phyloP scores from a whole-genome alignment of 225 moss, liverwort and hornwort genomes.

The Marchantia polymorpha region DNA sequence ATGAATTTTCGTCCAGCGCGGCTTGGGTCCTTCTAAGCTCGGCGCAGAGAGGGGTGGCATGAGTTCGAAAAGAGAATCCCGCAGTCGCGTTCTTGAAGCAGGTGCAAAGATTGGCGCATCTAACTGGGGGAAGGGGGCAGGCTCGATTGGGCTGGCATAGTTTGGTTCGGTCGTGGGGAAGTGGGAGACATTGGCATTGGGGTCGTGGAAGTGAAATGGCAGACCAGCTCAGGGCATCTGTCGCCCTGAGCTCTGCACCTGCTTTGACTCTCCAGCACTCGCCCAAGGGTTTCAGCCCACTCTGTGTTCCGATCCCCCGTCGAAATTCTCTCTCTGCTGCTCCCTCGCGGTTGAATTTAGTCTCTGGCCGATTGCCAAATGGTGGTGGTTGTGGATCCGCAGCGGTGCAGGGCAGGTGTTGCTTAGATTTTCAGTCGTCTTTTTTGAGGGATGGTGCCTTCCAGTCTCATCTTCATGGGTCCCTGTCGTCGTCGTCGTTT shows the following conservation, averaged over 20 bases:
- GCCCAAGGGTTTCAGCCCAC: not conserved
- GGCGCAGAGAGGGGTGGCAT: not conserved
- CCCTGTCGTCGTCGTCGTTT: not conserved
- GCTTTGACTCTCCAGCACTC: not conserved
- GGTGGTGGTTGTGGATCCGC: not conserved
- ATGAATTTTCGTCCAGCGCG: not conserved
- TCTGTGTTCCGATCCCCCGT: not conserved
- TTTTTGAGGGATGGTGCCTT: constrained; percentile 15
- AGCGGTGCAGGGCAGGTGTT: not conserved
- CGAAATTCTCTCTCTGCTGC: not conserved
- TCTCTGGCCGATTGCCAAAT: not conserved
- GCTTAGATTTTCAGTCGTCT: constrained; percentile 9
- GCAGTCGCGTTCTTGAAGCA: no score
- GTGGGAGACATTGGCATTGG: not conserved
- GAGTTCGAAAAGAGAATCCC: not conserved
- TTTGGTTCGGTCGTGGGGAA: no score
- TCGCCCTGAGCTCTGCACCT: constrained; percentile 8
- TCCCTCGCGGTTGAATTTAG: not conserved
- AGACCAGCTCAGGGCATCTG: constrained; percentile 24
- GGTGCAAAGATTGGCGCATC: no score
- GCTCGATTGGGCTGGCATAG: no score
- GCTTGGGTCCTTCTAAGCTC: not conserved
- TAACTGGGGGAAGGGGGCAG: not conserved
- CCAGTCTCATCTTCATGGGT: not conserved
- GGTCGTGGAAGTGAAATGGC: constrained; percentile 14